phyloP scores from a whole-genome alignment of 129 eudicot species.

The Silybum marianum region DNA sequence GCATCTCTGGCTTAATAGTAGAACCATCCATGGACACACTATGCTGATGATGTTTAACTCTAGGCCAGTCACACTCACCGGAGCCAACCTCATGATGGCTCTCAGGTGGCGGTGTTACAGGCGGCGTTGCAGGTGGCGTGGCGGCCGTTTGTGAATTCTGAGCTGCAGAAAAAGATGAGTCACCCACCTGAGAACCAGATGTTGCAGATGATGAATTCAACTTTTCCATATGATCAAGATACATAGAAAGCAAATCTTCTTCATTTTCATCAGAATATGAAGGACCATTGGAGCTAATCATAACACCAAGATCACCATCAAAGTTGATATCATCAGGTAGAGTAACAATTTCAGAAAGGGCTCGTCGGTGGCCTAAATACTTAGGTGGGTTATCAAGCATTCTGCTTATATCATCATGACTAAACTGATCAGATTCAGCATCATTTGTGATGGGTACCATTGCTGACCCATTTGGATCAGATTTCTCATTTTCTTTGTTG shows the following conservation, averaged over 20 bases:
- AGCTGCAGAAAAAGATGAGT: slow-evolving; percentile 30
- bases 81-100: slow-evolving; percentile 15
- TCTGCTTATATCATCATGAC: slow-evolving; percentile 63
- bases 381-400: slow-evolving; percentile 85
- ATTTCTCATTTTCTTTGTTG: slow-evolving; percentile 33
- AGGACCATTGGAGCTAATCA: slow-evolving; percentile 57
- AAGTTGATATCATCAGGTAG: slow-evolving; percentile 86
- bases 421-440: slow-evolving; percentile 43
- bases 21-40: slow-evolving; percentile 84
- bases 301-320: slow-evolving; percentile 78
- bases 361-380: slow-evolving; percentile 73
- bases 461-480: no score
- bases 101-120: slow-evolving; percentile 27
- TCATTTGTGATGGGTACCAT: no score
- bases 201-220: slow-evolving; percentile 47
- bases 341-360: slow-evolving; percentile 76
- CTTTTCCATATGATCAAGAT: slow-evolving; percentile 60
- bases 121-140: no score
- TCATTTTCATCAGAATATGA: slow-evolving; percentile 66
- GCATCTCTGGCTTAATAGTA: slow-evolving; percentile 51
- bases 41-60: slow-evolving; percentile 65
- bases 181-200: slow-evolving; percentile 46
- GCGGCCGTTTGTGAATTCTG: slow-evolving; percentile 2
- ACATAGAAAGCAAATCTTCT: slow-evolving; percentile 68
- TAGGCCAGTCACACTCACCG: slow-evolving; percentile 36